Percentiles rank a stretch among this genome's conserved stretches.
These are phyloP conservation scores for Danielozyma ontarioensis DNA, from an alignment of 805 yeast genomes.

Conservation along the genomic window DNA sequence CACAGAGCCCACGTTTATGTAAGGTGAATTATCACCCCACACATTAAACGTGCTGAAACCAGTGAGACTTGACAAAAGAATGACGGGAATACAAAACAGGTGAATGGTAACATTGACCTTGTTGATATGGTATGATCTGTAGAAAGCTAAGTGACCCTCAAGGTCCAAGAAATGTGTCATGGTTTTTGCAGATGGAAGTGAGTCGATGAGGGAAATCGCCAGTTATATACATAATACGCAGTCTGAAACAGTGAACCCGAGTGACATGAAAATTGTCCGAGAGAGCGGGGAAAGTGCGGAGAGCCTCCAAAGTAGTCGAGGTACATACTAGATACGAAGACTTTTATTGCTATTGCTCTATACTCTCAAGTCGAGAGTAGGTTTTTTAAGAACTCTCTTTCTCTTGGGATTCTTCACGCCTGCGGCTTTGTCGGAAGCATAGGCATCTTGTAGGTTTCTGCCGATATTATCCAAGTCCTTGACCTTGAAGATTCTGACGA, in stretches of 20 bases:
- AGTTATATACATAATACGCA: not conserved
- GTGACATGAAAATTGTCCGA: not conserved
- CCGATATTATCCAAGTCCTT: slow-evolving; percentile 87
- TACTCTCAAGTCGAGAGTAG: slow-evolving; percentile 48
- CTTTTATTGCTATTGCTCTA: slow-evolving; percentile 7
- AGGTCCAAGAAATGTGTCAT: slow-evolving; percentile 34
- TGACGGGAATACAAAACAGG: slow-evolving; percentile 72
- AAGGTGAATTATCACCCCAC: slow-evolving; percentile 14
- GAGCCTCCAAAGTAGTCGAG: not conserved
- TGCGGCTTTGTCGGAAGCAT: slow-evolving; percentile 43
- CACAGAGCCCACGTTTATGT: slow-evolving; percentile 43
- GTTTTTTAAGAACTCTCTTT: slow-evolving; percentile 44
- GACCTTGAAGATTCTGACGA: slow-evolving; percentile 89
- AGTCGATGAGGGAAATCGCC: not conserved
- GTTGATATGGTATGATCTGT: slow-evolving; percentile 44
- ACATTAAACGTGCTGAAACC: slow-evolving; percentile 24
- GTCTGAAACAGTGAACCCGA: not conserved
- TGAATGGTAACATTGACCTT: slow-evolving; percentile 73
- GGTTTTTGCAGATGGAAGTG: not conserved
- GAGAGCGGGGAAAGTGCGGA: not conserved
- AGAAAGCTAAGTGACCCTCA: slow-evolving; percentile 34
- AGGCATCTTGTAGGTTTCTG: slow-evolving; percentile 61
- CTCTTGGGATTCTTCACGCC: slow-evolving; percentile 33
- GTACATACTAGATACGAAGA: not conserved
- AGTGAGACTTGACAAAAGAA: slow-evolving; percentile 51